Evolutionary conservation across 352 stramenopile genomes (phyloP).

Genomic region (Peronosclerospora sorghi): DNA sequence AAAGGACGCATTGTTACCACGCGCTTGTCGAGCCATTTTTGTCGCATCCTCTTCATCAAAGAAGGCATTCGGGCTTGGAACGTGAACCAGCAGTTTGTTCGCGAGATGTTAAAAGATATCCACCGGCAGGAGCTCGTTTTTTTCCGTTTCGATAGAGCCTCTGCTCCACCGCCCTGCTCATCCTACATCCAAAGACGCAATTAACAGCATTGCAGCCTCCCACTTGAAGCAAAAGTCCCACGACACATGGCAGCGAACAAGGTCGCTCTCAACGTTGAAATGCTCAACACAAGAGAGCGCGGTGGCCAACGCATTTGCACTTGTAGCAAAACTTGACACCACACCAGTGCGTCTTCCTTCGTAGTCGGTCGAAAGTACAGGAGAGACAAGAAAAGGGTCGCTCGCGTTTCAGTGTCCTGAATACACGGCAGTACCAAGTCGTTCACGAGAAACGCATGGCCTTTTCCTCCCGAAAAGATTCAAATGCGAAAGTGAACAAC

Average conservation of each 20-base stretch:
- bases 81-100: constrained; percentile 1
- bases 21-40: constrained; percentile 4
- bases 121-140: too few species aligned
- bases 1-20: neutral
- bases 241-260: constrained; percentile 40
- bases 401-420: constrained; percentile 30
- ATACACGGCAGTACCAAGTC: constrained; percentile 12
- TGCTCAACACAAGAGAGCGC: constrained; percentile 17
- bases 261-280: constrained; percentile 12
- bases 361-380: constrained; percentile 18
- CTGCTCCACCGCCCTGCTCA: constrained; percentile 4
- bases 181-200: constrained; percentile 34
- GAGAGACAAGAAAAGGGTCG: constrained; percentile 27
- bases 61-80: neutral
- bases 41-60: constrained; percentile 3
- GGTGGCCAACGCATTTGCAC: constrained; percentile 31
- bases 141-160: too few species aligned
- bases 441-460: constrained; percentile 3
- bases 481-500: constrained; percentile 11
- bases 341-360: constrained; percentile 31
- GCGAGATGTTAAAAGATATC: too few species aligned
- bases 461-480: constrained; percentile 11
- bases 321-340: constrained; percentile 34
- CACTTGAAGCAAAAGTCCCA: constrained; percentile 32
- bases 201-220: constrained; percentile 37